These are phyloP conservation scores for Leccinum disarticulatum DNA, from an alignment of 768 basidiomycete species.

Conservation along the genomic window DNA sequence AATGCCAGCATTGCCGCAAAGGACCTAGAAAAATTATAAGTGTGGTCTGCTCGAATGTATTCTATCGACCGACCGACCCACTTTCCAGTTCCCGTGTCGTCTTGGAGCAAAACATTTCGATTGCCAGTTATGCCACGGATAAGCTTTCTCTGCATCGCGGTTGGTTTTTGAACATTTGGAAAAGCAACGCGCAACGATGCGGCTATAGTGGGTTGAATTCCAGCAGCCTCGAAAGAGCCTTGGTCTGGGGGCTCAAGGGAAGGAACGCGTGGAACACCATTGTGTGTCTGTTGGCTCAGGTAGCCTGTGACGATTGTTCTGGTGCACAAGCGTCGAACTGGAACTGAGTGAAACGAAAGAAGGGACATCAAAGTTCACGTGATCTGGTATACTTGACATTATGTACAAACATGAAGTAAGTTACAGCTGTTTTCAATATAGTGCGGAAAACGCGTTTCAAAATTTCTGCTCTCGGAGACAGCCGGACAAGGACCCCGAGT, in stretches of 20 bases:
- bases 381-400: constrained; percentile 1
- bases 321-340: constrained; percentile 21
- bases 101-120: constrained; percentile 65
- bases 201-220: constrained; percentile 50
- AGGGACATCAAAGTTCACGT: constrained; percentile 29
- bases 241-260: constrained; percentile 1
- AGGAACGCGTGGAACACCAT: neutral
- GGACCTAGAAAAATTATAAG: constrained; percentile 45
- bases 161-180: constrained; percentile 58
- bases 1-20: constrained; percentile 69
- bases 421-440: too few species aligned
- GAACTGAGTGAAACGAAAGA: constrained; percentile 7
- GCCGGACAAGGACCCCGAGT: too few species aligned
- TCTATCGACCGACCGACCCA: constrained; percentile 35
- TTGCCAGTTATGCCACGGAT: constrained; percentile 59
- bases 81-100: constrained; percentile 81
- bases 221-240: constrained; percentile 49
- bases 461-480: too few species aligned
- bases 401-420: neutral
- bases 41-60: constrained; percentile 3
- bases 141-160: constrained; percentile 55
- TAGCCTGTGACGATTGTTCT: constrained; percentile 24
- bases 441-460: too few species aligned
- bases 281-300: constrained; percentile 24
- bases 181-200: constrained; percentile 57